phyloP scores from a whole-genome alignment of 345 rosid species.

The Laguncularia racemosa region DNA sequence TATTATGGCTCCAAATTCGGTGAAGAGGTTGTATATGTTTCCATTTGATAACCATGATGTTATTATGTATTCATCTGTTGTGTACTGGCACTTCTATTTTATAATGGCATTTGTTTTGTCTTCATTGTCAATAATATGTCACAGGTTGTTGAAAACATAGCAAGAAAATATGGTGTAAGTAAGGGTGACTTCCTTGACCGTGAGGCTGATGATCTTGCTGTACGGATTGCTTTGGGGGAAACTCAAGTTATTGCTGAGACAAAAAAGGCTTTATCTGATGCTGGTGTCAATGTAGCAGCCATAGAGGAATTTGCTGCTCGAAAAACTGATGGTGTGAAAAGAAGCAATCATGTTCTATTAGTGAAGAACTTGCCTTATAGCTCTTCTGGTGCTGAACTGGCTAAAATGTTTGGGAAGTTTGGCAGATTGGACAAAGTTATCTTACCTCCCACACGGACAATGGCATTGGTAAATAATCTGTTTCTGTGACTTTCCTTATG shows the following conservation, averaged over 20 bases:
- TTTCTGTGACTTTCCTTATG: not conserved
- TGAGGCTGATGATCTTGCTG: slow-evolving; percentile 89
- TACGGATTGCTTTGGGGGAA: slow-evolving; percentile 93
- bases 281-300: slow-evolving; percentile 68
- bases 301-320: slow-evolving; percentile 68
- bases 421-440: slow-evolving; percentile 76
- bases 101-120: not conserved
- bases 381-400: slow-evolving; percentile 74
- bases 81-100: not conserved
- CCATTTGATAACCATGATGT: no score
- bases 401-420: slow-evolving; percentile 75
- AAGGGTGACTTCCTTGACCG: slow-evolving; percentile 90
- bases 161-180: slow-evolving; percentile 75
- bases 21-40: no score
- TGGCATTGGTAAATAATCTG: slow-evolving; percentile 66
- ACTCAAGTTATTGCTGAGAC: slow-evolving; percentile 93
- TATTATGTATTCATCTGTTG: not conserved
- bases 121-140: slow-evolving; percentile 4
- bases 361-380: slow-evolving; percentile 93
- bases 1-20: no score
- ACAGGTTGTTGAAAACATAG: slow-evolving; percentile 81
- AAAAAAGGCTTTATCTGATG: slow-evolving; percentile 65
- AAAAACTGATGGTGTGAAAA: slow-evolving; percentile 45
- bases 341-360: slow-evolving; percentile 79
- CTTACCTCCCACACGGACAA: slow-evolving; percentile 80